phyloP scores from a whole-genome alignment of 164 flowering plant genomes.

The Berberis thunbergii region DNA sequence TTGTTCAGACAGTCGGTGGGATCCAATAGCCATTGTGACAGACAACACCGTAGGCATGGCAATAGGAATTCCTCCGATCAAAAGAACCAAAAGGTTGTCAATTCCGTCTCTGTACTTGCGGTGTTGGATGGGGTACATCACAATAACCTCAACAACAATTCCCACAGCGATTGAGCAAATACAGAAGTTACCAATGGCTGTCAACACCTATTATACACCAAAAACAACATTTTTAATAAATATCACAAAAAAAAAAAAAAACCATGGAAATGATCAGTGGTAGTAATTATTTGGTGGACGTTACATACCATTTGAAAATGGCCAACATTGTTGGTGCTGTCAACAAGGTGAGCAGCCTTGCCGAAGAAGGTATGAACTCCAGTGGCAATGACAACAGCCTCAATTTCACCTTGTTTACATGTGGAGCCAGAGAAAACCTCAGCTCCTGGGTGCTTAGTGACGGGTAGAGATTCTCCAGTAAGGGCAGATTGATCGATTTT shows the following conservation, averaged over 20 bases:
- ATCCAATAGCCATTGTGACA: conserved; percentile 93
- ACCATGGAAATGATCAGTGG: not conserved
- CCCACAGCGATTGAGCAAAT: conserved; percentile 76
- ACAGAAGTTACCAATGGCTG: conserved; percentile 89
- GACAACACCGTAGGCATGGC: conserved; percentile 84
- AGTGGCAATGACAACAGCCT: conserved; percentile 83
- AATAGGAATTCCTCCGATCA: conserved; percentile 96
- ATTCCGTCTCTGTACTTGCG: conserved; percentile 47
- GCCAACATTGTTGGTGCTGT: conserved; percentile 78
- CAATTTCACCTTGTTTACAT: conserved; percentile 91
- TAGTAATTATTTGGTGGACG: too few species aligned
- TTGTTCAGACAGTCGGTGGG: conserved; percentile 77
- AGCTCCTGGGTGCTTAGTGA: conserved; percentile 58
- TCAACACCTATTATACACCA: conserved; percentile 43
- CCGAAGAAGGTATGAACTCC: conserved; percentile 93
- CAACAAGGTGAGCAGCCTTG: conserved; percentile 90
- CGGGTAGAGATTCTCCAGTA: conserved; percentile 39
- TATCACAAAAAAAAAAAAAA: not conserved
- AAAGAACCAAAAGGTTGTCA: conserved; percentile 72
- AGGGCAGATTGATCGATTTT: conserved; percentile 77
- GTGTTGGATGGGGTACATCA: conserved; percentile 52
- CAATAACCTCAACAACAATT: conserved; percentile 63
- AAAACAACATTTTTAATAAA: not conserved
- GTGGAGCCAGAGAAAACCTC: conserved; percentile 84
- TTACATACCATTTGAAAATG: conserved; percentile 78